Conservation (phyloP, 331 rosid genomes). For the Arachis monticola region DNA sequence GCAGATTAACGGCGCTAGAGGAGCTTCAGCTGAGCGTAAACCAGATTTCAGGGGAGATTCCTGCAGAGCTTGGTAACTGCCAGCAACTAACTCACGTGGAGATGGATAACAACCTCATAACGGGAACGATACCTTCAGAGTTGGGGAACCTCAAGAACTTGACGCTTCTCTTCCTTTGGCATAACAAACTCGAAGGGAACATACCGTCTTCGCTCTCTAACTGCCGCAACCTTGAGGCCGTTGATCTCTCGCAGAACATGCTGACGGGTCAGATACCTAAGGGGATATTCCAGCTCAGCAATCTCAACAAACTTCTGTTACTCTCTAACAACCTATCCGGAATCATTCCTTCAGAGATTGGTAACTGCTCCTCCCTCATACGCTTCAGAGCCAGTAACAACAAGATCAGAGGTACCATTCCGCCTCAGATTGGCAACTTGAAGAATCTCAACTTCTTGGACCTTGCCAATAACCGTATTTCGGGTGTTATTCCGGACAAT, state of each 20-base stretch:
- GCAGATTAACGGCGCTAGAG: constrained; percentile 61
- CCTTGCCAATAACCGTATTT: constrained; percentile 65
- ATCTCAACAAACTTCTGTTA: constrained; percentile 75
- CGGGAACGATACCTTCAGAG: constrained; percentile 79
- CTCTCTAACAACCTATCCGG: constrained; percentile 81
- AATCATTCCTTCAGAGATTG: constrained; percentile 62
- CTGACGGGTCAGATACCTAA: constrained; percentile 77
- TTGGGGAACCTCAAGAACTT: constrained; percentile 47
- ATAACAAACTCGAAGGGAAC: constrained; percentile 76
- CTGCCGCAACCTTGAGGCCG: constrained; percentile 68
- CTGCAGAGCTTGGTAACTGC: constrained; percentile 69
- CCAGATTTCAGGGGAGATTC: constrained; percentile 87
- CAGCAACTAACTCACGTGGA: constrained; percentile 65
- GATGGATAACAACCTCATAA: constrained; percentile 73
- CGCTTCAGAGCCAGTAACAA: constrained; percentile 80
- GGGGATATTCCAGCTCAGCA: constrained; percentile 72
- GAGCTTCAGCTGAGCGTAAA: constrained; percentile 80
- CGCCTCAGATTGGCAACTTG: constrained; percentile 73
- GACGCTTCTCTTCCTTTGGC: constrained; percentile 75
- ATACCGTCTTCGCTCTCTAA: constrained; percentile 77
- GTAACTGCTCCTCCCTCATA: constrained; percentile 84
- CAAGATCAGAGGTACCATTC: constrained; percentile 66
- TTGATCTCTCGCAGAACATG: constrained; percentile 59
- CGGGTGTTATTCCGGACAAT: constrained; percentile 59
- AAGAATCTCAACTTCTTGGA: constrained; percentile 71